These are phyloP conservation scores for Hamamelis virginiana DNA, from an alignment of 164 flowering plant species.

Conservation along the genomic window DNA sequence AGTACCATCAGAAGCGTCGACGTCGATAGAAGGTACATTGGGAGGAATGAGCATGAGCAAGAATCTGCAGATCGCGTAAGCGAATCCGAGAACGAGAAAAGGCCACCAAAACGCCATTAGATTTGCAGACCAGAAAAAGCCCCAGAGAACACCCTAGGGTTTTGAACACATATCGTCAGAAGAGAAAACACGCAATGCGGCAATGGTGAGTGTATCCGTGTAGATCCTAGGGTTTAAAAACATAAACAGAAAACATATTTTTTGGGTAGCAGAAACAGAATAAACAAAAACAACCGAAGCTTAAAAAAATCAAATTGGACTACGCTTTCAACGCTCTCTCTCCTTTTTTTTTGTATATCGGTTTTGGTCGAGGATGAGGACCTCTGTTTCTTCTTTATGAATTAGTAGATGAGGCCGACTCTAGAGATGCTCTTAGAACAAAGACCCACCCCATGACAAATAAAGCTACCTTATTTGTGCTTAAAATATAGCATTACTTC, in stretches of 20 bases:
- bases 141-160: not conserved
- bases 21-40: slow-evolving; percentile 95
- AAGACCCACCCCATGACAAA: too few species aligned
- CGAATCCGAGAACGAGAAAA: slow-evolving; percentile 66
- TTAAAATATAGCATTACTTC: too few species aligned
- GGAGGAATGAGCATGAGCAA: slow-evolving; percentile 93
- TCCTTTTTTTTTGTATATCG: too few species aligned
- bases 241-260: too few species aligned
- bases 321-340: too few species aligned
- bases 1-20: slow-evolving; percentile 88
- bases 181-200: not conserved
- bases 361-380: too few species aligned
- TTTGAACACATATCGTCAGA: not conserved
- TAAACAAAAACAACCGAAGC: not conserved
- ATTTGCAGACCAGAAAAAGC: slow-evolving; percentile 1
- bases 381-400: too few species aligned
- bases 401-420: too few species aligned
- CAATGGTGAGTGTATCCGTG: not conserved
- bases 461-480: too few species aligned
- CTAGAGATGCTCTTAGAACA: too few species aligned
- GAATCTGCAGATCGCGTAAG: slow-evolving; percentile 76
- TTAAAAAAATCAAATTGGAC: too few species aligned
- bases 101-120: slow-evolving; percentile 96
- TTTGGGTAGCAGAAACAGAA: too few species aligned
- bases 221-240: not conserved